Percentiles rank a stretch among this genome's conserved stretches.
phyloP scores from a whole-genome alignment of 176 grass and related monocot species.

The Saccharum officinarum region DNA sequence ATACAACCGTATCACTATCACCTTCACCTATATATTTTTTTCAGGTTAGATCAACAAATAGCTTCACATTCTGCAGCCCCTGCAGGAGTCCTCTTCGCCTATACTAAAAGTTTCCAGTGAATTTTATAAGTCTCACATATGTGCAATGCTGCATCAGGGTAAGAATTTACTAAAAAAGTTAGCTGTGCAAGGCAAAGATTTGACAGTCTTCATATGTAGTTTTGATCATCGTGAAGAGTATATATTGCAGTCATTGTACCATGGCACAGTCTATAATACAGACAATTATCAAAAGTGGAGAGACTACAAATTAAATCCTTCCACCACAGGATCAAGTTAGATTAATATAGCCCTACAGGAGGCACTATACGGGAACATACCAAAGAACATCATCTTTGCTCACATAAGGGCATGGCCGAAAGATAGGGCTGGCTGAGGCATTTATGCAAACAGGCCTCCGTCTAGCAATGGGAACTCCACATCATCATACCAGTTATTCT shows the following conservation, averaged over 20 bases:
- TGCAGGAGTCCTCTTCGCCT: not conserved
- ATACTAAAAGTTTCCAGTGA: not conserved
- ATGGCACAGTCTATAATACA: slow-evolving; percentile 64
- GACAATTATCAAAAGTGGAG: slow-evolving; percentile 56
- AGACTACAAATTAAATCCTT: slow-evolving; percentile 80
- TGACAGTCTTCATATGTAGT: slow-evolving; percentile 17
- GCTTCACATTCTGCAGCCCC: not conserved
- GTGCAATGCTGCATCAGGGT: slow-evolving; percentile 5
- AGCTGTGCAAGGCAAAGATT: slow-evolving; percentile 23
- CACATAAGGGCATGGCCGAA: slow-evolving; percentile 22
- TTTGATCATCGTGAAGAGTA: slow-evolving; percentile 30
- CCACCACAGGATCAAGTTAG: slow-evolving; percentile 60
- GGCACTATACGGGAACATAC: slow-evolving; percentile 48
- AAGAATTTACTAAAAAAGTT: not conserved
- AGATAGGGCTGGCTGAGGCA: slow-evolving; percentile 7
- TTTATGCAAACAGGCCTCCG: slow-evolving; percentile 83
- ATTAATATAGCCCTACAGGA: slow-evolving; percentile 43
- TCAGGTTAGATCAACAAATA: slow-evolving; percentile 27
- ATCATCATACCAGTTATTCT: slow-evolving; percentile 86
- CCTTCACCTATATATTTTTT: not conserved
- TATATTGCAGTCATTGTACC: slow-evolving; percentile 40
- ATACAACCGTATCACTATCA: not conserved
- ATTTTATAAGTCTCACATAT: not conserved
- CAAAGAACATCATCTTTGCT: slow-evolving; percentile 46
- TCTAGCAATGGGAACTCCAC: slow-evolving; percentile 65